phyloP scores from a whole-genome alignment of 2,329 filamentous ascomycete genomes.

The Sarocladium kiliense region DNA sequence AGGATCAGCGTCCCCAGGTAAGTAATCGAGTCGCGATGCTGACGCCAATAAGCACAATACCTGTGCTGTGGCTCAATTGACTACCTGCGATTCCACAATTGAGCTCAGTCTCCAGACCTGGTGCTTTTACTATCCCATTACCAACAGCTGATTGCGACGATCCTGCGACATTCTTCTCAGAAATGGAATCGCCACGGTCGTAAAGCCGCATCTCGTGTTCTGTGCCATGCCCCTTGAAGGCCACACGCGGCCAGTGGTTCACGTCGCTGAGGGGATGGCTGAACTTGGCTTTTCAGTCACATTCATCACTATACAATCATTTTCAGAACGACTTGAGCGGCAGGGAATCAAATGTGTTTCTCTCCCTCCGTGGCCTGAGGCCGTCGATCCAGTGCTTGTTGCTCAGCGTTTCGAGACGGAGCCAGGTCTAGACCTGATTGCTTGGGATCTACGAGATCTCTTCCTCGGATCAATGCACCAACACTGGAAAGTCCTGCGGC shows the following conservation, averaged over 20 bases:
- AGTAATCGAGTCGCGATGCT: too few relatives aligned
- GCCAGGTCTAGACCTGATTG: slow-evolving; percentile 10
- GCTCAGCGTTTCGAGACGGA: slow-evolving; percentile 12
- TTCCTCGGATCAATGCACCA: slow-evolving; percentile 11
- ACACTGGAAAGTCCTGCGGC: slow-evolving; percentile 18
- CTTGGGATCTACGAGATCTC: slow-evolving; percentile 10
- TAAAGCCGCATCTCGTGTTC: slow-evolving; percentile 18
- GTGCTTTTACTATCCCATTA: too few relatives aligned
- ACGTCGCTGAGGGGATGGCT: slow-evolving; percentile 25
- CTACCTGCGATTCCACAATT: too few relatives aligned
- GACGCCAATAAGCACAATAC: too few relatives aligned
- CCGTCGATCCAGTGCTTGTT: neutral
- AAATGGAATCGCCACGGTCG: neutral
- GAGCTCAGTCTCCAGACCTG: too few relatives aligned
- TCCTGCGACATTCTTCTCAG: too few relatives aligned
- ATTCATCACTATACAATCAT: slow-evolving; percentile 26
- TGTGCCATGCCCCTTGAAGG: slow-evolving; percentile 16
- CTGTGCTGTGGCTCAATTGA: too few relatives aligned
- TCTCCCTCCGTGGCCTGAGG: neutral
- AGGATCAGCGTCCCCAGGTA: too few relatives aligned
- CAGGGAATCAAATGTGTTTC: slow-evolving; percentile 19
- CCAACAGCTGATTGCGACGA: too few relatives aligned
- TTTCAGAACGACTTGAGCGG: slow-evolving; percentile 29
- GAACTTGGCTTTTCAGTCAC: slow-evolving; percentile 31
- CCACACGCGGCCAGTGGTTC: slow-evolving; percentile 17